Evolutionary conservation across 345 rosid genomes (phyloP).

Genomic region (Rhodamnia rubescens): DNA sequence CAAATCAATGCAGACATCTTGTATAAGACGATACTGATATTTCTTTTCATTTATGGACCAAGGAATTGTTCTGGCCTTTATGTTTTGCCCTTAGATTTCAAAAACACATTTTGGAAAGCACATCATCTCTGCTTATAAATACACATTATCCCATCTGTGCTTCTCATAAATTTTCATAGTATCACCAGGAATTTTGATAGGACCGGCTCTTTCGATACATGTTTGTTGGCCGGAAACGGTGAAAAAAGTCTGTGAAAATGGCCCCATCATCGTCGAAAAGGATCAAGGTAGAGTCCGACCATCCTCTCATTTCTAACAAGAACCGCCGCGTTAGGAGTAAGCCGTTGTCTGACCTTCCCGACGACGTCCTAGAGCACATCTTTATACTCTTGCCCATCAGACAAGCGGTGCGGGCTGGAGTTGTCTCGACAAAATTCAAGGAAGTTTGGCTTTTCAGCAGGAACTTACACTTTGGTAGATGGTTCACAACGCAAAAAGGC

Average conservation of each 20-base stretch:
- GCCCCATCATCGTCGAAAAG: not conserved
- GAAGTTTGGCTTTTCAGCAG: not conserved
- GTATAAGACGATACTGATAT: not conserved
- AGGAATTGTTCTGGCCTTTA: not conserved
- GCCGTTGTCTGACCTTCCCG: not conserved
- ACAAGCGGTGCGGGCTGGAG: not conserved
- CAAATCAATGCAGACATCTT: not conserved
- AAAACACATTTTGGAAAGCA: not conserved
- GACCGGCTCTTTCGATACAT: not conserved
- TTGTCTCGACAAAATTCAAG: not conserved
- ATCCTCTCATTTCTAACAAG: not conserved
- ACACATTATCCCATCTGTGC: not conserved
- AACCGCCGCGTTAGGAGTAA: not conserved
- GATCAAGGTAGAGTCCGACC: not conserved
- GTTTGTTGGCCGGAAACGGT: not conserved
- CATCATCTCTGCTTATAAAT: not conserved
- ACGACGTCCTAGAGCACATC: not conserved
- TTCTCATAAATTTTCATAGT: not conserved
- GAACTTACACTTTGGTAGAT: not conserved
- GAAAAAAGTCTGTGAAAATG: not conserved
- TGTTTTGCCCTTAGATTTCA: not conserved
- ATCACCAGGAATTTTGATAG: not conserved
- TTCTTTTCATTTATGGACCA: not conserved
- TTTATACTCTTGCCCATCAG: not conserved
- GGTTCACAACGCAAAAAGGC: not conserved